Evolutionary conservation across 1,284 basidiomycete species (phyloP).

Genomic region (Chalciporus piperatoides): DNA sequence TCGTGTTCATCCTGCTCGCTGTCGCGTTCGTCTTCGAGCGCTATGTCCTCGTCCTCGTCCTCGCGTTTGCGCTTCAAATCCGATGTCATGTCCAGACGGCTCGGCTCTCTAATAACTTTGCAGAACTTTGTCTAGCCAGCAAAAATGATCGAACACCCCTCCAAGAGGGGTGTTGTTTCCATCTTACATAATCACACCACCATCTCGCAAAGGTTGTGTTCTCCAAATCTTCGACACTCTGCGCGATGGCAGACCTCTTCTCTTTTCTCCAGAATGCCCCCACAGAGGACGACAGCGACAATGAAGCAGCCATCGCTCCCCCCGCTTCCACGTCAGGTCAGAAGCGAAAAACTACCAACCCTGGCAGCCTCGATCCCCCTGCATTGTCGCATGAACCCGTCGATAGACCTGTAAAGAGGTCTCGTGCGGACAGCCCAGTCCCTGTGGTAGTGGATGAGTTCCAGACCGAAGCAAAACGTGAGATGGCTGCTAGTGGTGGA

Average conservation of each 20-base stretch:
- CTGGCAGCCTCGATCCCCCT: conserved; percentile 1
- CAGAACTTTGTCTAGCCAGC: background rate
- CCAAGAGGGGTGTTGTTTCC: background rate
- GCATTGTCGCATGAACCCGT: conserved; percentile 4
- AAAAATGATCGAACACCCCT: background rate
- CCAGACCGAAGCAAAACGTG: conserved; percentile 84
- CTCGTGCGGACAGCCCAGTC: conserved; percentile 44
- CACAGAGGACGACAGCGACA: conserved; percentile 21
- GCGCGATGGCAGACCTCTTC: conserved; percentile 27
- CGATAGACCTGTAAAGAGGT: conserved; percentile 24
- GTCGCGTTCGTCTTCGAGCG: conserved; percentile 1
- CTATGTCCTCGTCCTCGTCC: background rate
- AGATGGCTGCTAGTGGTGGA: conserved; percentile 82
- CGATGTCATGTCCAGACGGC: conserved; percentile 17
- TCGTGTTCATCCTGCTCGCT: background rate
- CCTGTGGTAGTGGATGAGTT: conserved; percentile 87
- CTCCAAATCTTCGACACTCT: background rate
- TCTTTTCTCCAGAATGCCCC: conserved; percentile 26
- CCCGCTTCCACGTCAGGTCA: conserved; percentile 7
- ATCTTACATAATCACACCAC: background rate
- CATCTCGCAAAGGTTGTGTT: no score
- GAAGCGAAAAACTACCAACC: conserved; percentile 25
- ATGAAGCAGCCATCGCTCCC: conserved; percentile 12
- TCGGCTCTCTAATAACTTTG: no score
- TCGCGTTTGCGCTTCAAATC: conserved; percentile 34